Conservation (phyloP, 495 filamentous ascomycete species). For the Hypoxylon rickii region DNA sequence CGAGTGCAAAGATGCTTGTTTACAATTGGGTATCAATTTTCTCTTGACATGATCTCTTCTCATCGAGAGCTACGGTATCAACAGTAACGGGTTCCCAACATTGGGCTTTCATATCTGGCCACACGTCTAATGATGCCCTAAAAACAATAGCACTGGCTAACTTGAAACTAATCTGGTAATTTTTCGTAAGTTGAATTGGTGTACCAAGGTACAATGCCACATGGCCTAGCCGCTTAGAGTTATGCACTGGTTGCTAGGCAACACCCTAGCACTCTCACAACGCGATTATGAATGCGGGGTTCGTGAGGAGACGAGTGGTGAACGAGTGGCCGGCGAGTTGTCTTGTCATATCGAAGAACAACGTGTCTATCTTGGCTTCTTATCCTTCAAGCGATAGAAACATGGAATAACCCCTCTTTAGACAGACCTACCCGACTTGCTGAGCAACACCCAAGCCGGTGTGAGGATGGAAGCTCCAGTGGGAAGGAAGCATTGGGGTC, state of each 20-base stretch:
- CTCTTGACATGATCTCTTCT: conserved; percentile 13
- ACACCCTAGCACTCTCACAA: conserved; percentile 8
- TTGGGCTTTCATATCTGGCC: conserved; percentile 1
- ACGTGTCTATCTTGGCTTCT: not conserved
- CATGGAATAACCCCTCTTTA: too few relatives aligned
- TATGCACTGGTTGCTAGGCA: conserved; percentile 29
- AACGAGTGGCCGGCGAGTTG: conserved; percentile 22
- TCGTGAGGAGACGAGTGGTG: too few relatives aligned
- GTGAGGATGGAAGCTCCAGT: too few relatives aligned
- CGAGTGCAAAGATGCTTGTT: conserved; percentile 1
- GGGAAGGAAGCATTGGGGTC: too few relatives aligned
- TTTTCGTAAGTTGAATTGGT: not conserved
- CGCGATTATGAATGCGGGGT: conserved; percentile 20
- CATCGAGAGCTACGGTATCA: conserved; percentile 3
- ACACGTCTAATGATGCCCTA: not conserved
- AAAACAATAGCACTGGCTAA: not conserved
- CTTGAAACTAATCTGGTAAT: too few relatives aligned
- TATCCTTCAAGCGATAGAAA: too few relatives aligned
- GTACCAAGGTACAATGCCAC: not conserved
- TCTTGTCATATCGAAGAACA: not conserved
- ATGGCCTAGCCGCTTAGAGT: conserved; percentile 6
- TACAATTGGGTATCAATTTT: not conserved
- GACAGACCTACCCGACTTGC: too few relatives aligned
- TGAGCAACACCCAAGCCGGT: too few relatives aligned
- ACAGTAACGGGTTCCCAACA: conserved; percentile 7